Evolutionary conservation across 345 rosid genomes (phyloP).

Genomic region (Brassica rapa): DNA sequence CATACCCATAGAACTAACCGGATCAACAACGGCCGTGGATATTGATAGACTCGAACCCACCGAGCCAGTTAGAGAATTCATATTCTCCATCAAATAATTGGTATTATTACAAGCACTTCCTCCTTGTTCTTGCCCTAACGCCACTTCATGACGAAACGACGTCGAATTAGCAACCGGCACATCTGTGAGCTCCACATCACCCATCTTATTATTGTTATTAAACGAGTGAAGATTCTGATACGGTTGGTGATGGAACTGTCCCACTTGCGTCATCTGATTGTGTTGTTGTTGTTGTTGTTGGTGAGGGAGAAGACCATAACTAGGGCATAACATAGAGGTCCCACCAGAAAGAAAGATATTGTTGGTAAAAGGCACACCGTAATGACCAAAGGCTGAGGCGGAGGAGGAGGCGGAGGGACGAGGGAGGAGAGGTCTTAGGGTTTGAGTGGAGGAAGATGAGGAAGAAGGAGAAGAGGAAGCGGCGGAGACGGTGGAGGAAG

Average conservation of each 20-base stretch:
- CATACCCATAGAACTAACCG: conserved; percentile 44
- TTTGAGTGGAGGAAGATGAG: conserved; percentile 54
- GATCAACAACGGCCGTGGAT: conserved; percentile 21
- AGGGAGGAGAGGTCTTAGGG: conserved; percentile 86
- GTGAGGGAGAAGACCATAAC: conserved; percentile 31
- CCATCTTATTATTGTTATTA: conserved; percentile 4
- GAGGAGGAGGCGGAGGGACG: conserved; percentile 57
- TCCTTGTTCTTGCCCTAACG: conserved; percentile 37
- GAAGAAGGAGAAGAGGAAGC: conserved; percentile 46
- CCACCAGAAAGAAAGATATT: conserved; percentile 35
- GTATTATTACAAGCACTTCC: conserved; percentile 17
- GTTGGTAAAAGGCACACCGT: conserved; percentile 35
- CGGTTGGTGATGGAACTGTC: conserved; percentile 36
- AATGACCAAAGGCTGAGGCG: conserved; percentile 31
- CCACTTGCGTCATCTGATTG: conserved; percentile 36
- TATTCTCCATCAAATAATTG: conserved; percentile 35
- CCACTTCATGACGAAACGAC: conserved; percentile 13
- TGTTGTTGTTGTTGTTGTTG: conserved; percentile 33
- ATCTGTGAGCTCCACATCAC: conserved; percentile 26
- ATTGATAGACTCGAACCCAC: conserved; percentile 53
- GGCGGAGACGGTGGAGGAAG: conserved; percentile 47
- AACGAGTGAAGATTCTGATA: conserved; percentile 33
- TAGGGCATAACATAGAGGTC: conserved; percentile 37
- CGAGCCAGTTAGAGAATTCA: conserved; percentile 49
- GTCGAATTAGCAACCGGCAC: conserved; percentile 9